Evolutionary conservation across 306 rosid genomes (phyloP).

Genomic region (Calophaca sinica): DNA sequence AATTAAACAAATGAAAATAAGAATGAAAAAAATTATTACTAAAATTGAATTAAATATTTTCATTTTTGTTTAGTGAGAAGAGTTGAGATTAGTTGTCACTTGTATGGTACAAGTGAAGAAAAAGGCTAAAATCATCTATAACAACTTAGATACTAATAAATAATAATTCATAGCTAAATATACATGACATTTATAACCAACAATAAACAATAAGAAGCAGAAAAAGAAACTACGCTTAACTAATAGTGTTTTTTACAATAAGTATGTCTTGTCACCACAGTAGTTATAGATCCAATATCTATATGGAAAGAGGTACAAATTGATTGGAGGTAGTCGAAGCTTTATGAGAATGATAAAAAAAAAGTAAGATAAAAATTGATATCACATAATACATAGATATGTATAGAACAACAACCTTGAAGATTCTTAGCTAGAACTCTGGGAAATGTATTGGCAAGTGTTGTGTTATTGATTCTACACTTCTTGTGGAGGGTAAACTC

Average conservation of each 20-base stretch:
- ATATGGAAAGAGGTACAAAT: too few species aligned
- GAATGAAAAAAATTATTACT: background rate
- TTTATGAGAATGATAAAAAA: slow-evolving; percentile 23
- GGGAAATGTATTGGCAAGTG: background rate
- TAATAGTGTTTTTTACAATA: too few species aligned
- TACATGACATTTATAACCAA: too few species aligned
- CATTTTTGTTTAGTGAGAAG: background rate
- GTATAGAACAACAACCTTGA: slow-evolving; percentile 12
- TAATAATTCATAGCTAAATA: too few species aligned
- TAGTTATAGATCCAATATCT: too few species aligned
- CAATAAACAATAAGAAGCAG: background rate
- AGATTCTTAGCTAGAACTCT: background rate
- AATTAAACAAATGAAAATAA: background rate
- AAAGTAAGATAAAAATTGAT: background rate
- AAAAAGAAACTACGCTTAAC: background rate
- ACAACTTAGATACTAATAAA: too few species aligned
- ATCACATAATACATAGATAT: background rate
- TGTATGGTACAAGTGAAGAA: too few species aligned
- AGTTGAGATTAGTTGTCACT: too few species aligned
- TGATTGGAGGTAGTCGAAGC: background rate
- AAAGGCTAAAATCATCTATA: too few species aligned
- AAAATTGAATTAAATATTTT: background rate
- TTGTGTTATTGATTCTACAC: background rate
- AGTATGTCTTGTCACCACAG: background rate
- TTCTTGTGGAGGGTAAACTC: background rate